A percentile compares a stretch with the other conserved stretches of the same genome.
Evolutionary conservation across 257 asterid species (phyloP).

Genomic region (Salvia splendens): DNA sequence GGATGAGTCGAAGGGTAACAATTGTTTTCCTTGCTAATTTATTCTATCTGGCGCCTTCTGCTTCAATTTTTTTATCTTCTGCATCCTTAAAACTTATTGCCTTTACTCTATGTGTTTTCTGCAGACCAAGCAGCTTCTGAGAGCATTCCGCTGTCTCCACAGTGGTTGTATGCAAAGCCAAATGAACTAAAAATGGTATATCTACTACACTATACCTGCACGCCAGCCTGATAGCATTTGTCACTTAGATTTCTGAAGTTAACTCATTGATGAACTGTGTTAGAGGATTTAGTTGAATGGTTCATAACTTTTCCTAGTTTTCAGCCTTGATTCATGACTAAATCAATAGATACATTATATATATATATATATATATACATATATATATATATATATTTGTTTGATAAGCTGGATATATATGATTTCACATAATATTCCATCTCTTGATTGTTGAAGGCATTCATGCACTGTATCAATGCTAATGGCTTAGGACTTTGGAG

Average conservation of each 20-base stretch:
- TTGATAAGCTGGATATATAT: background rate
- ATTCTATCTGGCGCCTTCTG: constrained; percentile 13
- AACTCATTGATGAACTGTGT: background rate
- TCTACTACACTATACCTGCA: constrained; percentile 30
- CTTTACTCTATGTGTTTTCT: constrained; percentile 33
- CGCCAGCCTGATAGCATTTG: background rate
- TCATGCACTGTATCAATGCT: background rate
- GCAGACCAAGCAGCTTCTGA: constrained; percentile 81
- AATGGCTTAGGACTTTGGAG: background rate
- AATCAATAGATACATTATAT: background rate
- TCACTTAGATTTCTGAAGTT: constrained; percentile 8
- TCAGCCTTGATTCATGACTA: background rate
- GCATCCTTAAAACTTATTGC: constrained; percentile 2
- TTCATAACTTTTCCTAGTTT: constrained; percentile 10
- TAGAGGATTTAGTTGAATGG: constrained; percentile 1
- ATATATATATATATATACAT: background rate
- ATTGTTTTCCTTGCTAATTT: constrained; percentile 14
- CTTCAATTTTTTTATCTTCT: constrained; percentile 1
- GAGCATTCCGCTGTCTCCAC: constrained; percentile 94
- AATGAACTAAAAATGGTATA: constrained; percentile 74
- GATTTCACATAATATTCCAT: constrained; percentile 6
- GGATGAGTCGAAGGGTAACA: constrained; percentile 82
- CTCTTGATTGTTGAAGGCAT: background rate
- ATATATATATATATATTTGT: background rate
- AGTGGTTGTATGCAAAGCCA: constrained; percentile 90